Evolutionary conservation across 345 rosid genomes (phyloP).

Genomic region (Linum trigynum): DNA sequence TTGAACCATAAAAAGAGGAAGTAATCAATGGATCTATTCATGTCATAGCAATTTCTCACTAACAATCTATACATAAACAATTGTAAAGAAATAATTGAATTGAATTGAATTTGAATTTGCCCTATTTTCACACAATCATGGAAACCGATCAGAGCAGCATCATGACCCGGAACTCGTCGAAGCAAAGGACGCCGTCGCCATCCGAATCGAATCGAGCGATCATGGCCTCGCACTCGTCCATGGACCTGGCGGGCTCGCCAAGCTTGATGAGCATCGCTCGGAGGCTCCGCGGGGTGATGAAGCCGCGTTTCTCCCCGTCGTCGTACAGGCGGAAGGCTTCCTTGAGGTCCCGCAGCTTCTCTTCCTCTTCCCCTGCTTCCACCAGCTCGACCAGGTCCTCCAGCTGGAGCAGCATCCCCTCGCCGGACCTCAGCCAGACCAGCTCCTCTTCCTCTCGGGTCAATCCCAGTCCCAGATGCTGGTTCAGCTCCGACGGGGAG

Average conservation of each 20-base stretch:
- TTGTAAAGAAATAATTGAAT: no score
- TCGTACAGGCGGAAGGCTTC: constrained; percentile 57
- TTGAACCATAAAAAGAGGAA: no score
- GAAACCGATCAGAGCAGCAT: constrained; percentile 22
- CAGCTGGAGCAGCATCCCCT: constrained; percentile 44
- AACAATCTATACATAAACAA: no score
- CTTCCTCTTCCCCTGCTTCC: constrained; percentile 35
- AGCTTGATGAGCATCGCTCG: constrained; percentile 43
- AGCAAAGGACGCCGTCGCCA: constrained; percentile 60
- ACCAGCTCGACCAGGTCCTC: constrained; percentile 49
- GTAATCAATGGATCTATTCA: no score
- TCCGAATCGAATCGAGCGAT: constrained; percentile 53
- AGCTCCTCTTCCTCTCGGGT: constrained; percentile 42
- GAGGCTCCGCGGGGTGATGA: constrained; percentile 50
- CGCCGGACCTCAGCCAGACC: constrained; percentile 36
- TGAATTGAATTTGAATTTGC: no score
- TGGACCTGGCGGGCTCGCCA: constrained; percentile 34
- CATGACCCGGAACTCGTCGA: constrained; percentile 61
- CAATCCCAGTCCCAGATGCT: constrained; percentile 18
- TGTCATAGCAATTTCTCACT: no score
- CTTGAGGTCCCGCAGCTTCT: constrained; percentile 32
- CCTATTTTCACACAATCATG: no score
- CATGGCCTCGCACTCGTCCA: constrained; percentile 50
- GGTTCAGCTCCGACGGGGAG: constrained; percentile 33
- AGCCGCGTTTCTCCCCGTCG: constrained; percentile 34